These are phyloP conservation scores for Knufia petricola DNA, from an alignment of 2,329 filamentous ascomycete genomes.

Conservation along the genomic window DNA sequence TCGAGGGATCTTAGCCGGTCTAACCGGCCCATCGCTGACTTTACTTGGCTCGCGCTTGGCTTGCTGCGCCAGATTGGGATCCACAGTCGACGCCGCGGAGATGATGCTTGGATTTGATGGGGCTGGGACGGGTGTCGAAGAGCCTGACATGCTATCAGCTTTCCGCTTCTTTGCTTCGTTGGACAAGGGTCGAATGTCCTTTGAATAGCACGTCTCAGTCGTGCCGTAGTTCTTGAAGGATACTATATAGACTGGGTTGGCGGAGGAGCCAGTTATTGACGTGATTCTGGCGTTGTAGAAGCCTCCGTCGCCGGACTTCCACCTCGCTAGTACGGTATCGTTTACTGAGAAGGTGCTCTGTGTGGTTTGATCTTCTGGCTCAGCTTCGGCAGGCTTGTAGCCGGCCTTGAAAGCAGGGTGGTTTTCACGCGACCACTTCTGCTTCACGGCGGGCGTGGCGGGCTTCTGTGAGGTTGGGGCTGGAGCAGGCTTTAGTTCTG, in stretches of 20 bases:
- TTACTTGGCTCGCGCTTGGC: slow-evolving; percentile 56
- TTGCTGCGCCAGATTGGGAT: slow-evolving; percentile 55
- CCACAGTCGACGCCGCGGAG: slow-evolving; percentile 57
- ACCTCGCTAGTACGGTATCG: slow-evolving; percentile 82
- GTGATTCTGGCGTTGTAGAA: slow-evolving; percentile 92
- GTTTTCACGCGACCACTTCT: slow-evolving; percentile 73
- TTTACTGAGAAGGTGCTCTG: slow-evolving; percentile 68
- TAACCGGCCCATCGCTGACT: slow-evolving; percentile 47
- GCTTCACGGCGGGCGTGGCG: slow-evolving; percentile 46
- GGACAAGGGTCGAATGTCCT: slow-evolving; percentile 72
- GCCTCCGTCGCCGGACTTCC: slow-evolving; percentile 75
- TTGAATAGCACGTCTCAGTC: slow-evolving; percentile 69
- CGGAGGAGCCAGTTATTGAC: slow-evolving; percentile 84
- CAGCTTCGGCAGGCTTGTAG: slow-evolving; percentile 44
- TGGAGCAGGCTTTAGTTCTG: slow-evolving; percentile 60
- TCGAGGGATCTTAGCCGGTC: slow-evolving; percentile 59
- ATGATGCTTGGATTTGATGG: slow-evolving; percentile 47
- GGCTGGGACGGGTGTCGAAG: slow-evolving; percentile 32
- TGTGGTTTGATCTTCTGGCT: slow-evolving; percentile 28
- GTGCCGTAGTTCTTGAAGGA: slow-evolving; percentile 82
- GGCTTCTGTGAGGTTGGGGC: slow-evolving; percentile 34
- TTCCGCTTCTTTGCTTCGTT: slow-evolving; percentile 70
- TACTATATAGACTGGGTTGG: slow-evolving; percentile 83
- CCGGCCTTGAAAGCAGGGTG: slow-evolving; percentile 65
- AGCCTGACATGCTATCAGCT: slow-evolving; percentile 62